Conservation (phyloP, 768 basidiomycete species). For the Lactarius sp. region DNA sequence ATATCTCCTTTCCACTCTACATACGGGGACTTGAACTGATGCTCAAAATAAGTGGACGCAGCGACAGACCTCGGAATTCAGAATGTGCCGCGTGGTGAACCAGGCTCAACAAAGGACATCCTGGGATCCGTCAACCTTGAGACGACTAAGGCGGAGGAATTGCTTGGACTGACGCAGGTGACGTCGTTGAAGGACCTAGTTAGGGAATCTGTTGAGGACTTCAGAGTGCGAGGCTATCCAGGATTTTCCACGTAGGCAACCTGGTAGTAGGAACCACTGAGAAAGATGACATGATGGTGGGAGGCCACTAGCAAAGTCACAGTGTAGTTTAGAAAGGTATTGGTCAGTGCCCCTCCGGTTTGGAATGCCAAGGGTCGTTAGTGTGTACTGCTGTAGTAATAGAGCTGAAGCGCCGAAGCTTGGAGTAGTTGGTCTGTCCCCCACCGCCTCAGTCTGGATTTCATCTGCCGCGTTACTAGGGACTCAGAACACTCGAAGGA, state of each 20-base stretch:
- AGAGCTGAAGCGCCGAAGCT: no score
- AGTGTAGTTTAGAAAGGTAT: background rate
- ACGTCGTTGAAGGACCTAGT: conserved; percentile 7
- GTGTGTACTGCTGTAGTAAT: no score
- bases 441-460: no score
- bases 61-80: conserved; percentile 13
- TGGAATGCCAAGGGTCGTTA: no score
- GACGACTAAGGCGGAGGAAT: conserved; percentile 7
- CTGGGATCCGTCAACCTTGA: background rate
- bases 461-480: no score
- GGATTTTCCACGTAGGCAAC: conserved; percentile 1
- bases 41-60: background rate
- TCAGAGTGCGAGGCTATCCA: conserved; percentile 15
- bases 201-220: conserved; percentile 9
- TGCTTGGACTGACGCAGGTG: conserved; percentile 5
- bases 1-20: background rate
- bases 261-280: background rate
- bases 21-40: background rate
- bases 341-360: background rate
- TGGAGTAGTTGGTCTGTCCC: no score
- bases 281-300: background rate
- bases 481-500: no score
- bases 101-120: background rate
- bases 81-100: conserved; percentile 14
- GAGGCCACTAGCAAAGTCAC: no score